These are phyloP conservation scores for Eucalyptus tenuipes DNA, from an alignment of 345 rosid genomes.

Conservation along the genomic window DNA sequence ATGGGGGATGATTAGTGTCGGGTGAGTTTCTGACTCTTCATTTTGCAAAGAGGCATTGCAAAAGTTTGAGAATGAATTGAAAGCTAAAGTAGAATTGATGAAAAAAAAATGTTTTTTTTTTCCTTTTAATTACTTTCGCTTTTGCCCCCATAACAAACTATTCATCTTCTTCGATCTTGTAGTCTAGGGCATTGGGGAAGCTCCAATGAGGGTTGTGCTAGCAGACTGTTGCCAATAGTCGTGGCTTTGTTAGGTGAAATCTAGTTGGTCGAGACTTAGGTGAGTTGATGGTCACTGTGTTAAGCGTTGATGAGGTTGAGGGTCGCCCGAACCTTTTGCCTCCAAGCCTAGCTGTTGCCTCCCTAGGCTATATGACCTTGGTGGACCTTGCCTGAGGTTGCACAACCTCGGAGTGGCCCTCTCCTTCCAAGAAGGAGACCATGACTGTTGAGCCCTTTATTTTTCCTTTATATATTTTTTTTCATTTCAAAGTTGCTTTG, in stretches of 20 bases:
- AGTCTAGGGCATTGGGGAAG: accelerated
- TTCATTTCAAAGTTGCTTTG: neutral
- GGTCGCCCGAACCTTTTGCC: accelerated
- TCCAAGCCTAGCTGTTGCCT: neutral
- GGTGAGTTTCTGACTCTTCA: accelerated
- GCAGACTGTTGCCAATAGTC: accelerated
- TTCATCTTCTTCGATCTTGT: neutral
- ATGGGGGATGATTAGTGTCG: accelerated
- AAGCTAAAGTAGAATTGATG: too few species aligned
- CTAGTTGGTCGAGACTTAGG: neutral
- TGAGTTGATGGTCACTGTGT: neutral
- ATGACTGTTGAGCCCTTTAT: neutral
- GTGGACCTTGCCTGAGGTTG: neutral
- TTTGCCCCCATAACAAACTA: neutral
- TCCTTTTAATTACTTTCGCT: neutral
- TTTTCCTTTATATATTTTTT: neutral
- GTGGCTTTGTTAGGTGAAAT: neutral
- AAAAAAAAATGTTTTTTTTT: too few species aligned
- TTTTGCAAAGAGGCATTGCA: accelerated
- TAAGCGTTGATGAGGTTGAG: accelerated
- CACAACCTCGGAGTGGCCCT: neutral
- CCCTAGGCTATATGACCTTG: neutral
- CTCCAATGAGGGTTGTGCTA: neutral
- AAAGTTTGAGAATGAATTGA: too few species aligned
- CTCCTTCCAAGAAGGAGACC: neutral